phyloP scores from a whole-genome alignment of 2,329 filamentous ascomycete species.

The Capronia epimyces region DNA sequence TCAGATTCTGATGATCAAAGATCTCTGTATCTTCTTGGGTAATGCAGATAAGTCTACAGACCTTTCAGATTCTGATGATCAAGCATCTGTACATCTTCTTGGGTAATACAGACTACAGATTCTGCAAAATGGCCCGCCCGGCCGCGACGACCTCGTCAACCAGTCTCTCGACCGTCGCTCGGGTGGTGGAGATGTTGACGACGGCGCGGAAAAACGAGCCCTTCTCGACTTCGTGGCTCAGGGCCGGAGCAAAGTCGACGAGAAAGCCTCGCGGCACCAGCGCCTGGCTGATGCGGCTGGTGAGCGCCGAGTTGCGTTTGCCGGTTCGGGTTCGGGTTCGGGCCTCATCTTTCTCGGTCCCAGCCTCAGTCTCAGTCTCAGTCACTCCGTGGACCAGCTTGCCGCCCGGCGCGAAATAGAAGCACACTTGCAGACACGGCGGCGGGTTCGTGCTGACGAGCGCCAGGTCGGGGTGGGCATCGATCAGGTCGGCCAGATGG shows the following conservation, averaged over 20 bases:
- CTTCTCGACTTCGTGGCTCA: slow-evolving; percentile 20
- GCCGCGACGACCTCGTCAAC: slow-evolving; percentile 54
- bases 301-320: slow-evolving; percentile 51
- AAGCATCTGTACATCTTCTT: neutral
- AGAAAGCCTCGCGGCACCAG: slow-evolving; percentile 61
- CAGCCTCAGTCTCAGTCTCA: neutral
- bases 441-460: slow-evolving; percentile 71
- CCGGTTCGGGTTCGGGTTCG: slow-evolving; percentile 6
- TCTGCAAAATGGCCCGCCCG: slow-evolving; percentile 25
- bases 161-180: slow-evolving; percentile 58
- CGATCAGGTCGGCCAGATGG: slow-evolving; percentile 60
- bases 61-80: neutral
- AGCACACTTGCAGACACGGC: slow-evolving; percentile 89
- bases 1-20: no score
- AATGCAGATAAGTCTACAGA: no score
- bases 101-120: no score
- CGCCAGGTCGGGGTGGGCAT: slow-evolving; percentile 55
- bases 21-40: no score
- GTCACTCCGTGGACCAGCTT: slow-evolving; percentile 33
- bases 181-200: slow-evolving; percentile 57
- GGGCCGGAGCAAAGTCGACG: slow-evolving; percentile 58
- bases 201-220: slow-evolving; percentile 61
- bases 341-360: slow-evolving; percentile 30
- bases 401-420: slow-evolving; percentile 69
- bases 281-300: slow-evolving; percentile 49